Base-by-base conservation (phyloP, 2,329 filamentous ascomycete genomes). In the Aureobasidium vineae region DNA sequence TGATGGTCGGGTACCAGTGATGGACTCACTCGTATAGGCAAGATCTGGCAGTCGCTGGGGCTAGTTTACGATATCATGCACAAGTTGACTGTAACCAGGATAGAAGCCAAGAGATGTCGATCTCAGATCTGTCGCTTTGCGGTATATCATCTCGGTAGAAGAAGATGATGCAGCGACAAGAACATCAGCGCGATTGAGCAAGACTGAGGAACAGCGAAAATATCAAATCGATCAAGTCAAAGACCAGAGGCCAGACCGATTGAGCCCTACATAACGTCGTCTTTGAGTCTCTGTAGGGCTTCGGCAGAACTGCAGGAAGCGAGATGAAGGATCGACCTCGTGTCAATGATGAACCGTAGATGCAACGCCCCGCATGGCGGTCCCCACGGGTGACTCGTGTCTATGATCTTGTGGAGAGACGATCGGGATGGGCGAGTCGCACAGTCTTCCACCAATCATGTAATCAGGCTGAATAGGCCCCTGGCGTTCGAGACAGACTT, bases 351-450 rank as follows among this genome's bases (percentile, higher is more conserved):
- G 49, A 19, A 38, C 21, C 53, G 38, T 28, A 3, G 36, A 41
- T 57, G 21, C 53, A 15, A 57, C 53, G 28, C 53, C 53, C 53
- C 53, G 53, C 53, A 26, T 57, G 36, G n/a, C 6, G 52, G 5
- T 21, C 52, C 52, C 52, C 52, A 19, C 26, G 23, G 45, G 45
- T 23, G 23, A 49, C 45, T 49, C 23, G 45, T 13, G 45, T 26
- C 5, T 7, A 13, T 13, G 43, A 38, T 47, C 21, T 26, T 28
- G 49, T 28, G 26, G 47, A 31, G 15, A 13, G 47, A 31, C 28
- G 49, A 52, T 52, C 45, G 23, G 3, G 21, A 23, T 21, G 28
- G 16, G 4, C 2, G n/a, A 11, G 49, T 52, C 52, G 26, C 33
- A 21, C 5, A 16, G 33, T 23, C n/a, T 54, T 54, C 33, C 33